These are phyloP conservation scores for Veloporphyrellus conicus DNA, from an alignment of 1,284 basidiomycete genomes.

Conservation along the genomic window DNA sequence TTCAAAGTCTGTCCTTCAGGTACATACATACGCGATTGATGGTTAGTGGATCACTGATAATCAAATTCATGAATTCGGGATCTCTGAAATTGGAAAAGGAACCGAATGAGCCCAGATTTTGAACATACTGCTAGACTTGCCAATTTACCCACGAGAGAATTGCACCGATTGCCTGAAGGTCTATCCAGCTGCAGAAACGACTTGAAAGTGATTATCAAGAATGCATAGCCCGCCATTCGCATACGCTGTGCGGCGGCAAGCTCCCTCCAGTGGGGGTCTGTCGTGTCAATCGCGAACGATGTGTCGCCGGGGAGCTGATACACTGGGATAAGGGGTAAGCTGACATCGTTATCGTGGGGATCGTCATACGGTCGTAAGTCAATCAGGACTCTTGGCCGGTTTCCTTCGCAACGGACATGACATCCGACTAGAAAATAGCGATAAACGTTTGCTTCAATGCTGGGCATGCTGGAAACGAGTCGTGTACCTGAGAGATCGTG, in stretches of 20 bases:
- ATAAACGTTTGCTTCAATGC: too few relatives aligned
- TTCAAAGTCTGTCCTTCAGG: slow-evolving; percentile 72
- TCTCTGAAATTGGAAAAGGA: slow-evolving; percentile 66
- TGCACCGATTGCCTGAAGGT: slow-evolving; percentile 68
- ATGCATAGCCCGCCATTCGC: slow-evolving; percentile 48
- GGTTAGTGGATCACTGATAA: slow-evolving; percentile 27
- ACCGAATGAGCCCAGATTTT: too few relatives aligned
- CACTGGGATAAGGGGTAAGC: slow-evolving; percentile 53
- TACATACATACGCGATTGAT: too few relatives aligned
- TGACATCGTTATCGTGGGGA: slow-evolving; percentile 56
- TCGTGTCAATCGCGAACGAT: slow-evolving; percentile 60
- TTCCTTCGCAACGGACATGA: background rate
- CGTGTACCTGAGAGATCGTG: too few relatives aligned
- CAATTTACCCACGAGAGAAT: slow-evolving; percentile 47
- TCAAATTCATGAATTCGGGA: slow-evolving; percentile 25
- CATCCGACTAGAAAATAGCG: slow-evolving; percentile 46
- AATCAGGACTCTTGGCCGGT: too few relatives aligned
- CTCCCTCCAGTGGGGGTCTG: slow-evolving; percentile 52
- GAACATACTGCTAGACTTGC: slow-evolving; percentile 50
- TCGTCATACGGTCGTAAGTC: slow-evolving; percentile 40
- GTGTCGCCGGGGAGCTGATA: slow-evolving; percentile 59
- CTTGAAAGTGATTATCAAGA: slow-evolving; percentile 42
- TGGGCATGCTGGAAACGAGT: too few relatives aligned
- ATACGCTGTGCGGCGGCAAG: slow-evolving; percentile 53
- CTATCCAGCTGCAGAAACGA: slow-evolving; percentile 60